phyloP scores from a whole-genome alignment of 1,284 basidiomycete genomes.

The Leccinum olivaceoglutinosum region DNA sequence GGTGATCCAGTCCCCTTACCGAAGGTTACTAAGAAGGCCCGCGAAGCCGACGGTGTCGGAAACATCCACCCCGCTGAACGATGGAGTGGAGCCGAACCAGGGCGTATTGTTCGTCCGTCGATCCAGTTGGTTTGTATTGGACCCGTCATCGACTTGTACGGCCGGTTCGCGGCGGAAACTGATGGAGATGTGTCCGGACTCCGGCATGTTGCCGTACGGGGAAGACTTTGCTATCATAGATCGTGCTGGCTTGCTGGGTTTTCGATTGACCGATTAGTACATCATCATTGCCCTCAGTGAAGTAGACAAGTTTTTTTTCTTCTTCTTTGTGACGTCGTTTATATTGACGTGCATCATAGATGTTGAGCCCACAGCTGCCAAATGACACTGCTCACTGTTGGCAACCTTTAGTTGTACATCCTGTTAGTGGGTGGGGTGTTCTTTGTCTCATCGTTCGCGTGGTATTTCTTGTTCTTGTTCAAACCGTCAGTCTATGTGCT shows the following conservation, averaged over 20 bases:
- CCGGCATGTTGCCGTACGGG: constrained; percentile 57
- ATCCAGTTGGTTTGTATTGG: constrained; percentile 88
- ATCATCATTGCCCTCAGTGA: constrained; percentile 63
- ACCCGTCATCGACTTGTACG: constrained; percentile 91
- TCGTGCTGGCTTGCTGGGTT: constrained; percentile 72
- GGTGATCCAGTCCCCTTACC: constrained; percentile 4
- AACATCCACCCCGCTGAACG: constrained; percentile 15
- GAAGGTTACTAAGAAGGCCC: constrained; percentile 22
- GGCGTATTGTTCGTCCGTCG: constrained; percentile 30
- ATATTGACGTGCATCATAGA: constrained; percentile 34
- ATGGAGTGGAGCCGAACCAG: constrained; percentile 16
- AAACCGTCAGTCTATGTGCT: constrained; percentile 86
- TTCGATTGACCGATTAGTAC: constrained; percentile 82
- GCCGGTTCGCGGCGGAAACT: constrained; percentile 91
- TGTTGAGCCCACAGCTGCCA: constrained; percentile 92
- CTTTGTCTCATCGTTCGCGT: constrained; percentile 77
- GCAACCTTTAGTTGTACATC: constrained; percentile 81
- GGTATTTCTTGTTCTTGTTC: constrained; percentile 87
- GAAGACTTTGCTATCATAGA: constrained; percentile 65
- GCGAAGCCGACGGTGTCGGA: constrained; percentile 23
- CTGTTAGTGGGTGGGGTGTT: constrained; percentile 69
- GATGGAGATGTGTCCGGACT: constrained; percentile 74
- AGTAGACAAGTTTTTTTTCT: constrained; percentile 45
- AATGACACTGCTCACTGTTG: constrained; percentile 82
- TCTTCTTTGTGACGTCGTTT: background rate